Percentiles rank a stretch among this genome's conserved stretches.
phyloP scores from a whole-genome alignment of 202 grass and related monocot genomes.

The Miscanthus sacchariflorus region DNA sequence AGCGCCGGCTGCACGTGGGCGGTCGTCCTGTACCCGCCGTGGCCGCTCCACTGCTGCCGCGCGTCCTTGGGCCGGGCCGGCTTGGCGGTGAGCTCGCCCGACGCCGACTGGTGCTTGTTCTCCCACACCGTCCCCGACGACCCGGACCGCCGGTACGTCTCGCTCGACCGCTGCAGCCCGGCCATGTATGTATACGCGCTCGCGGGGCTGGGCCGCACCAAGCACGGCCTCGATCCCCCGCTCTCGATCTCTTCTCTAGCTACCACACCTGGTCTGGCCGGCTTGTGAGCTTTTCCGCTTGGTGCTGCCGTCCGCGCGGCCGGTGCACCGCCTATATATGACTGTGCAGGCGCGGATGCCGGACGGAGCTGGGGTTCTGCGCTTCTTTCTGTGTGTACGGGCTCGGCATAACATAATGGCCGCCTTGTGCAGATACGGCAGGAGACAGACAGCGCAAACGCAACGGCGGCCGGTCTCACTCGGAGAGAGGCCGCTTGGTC shows the following conservation, averaged over 20 bases:
- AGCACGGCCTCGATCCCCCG: not conserved
- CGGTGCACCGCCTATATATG: slow-evolving; percentile 30
- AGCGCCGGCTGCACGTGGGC: slow-evolving; percentile 59
- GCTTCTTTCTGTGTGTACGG: slow-evolving; percentile 13
- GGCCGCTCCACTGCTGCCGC: slow-evolving; percentile 41
- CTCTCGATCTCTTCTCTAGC: not conserved
- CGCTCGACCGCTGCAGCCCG: slow-evolving; percentile 75
- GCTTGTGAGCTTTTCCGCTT: not conserved
- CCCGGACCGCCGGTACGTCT: slow-evolving; percentile 86
- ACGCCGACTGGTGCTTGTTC: slow-evolving; percentile 51
- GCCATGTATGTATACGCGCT: slow-evolving; percentile 44
- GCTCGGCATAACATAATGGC: not conserved
- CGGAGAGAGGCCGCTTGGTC: slow-evolving; percentile 10
- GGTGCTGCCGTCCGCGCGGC: not conserved
- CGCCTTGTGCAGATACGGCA: not conserved
- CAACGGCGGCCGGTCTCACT: not conserved
- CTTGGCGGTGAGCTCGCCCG: slow-evolving; percentile 29
- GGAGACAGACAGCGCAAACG: not conserved
- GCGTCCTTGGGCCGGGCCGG: not conserved
- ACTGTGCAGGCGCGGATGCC: not conserved
- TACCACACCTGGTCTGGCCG: not conserved
- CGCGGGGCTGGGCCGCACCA: not conserved
- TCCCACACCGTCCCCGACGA: slow-evolving; percentile 87
- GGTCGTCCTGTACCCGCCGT: slow-evolving; percentile 60
- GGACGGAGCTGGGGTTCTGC: not conserved